These are phyloP conservation scores for Dioscorea zingiberensis DNA, from an alignment of 106 monocot species.

Conservation along the genomic window DNA sequence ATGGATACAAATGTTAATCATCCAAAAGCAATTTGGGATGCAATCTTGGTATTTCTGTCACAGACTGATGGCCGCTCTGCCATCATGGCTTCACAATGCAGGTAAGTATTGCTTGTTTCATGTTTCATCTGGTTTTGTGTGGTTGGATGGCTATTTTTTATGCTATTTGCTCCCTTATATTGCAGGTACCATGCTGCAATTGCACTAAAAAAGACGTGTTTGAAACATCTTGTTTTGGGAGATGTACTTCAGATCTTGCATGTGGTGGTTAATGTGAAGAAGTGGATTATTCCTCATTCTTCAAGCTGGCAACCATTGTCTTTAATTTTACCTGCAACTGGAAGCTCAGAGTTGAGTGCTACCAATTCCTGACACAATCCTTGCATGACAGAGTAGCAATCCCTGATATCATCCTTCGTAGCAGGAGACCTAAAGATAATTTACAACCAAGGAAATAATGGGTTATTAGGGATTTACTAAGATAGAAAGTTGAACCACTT, in stretches of 20 bases:
- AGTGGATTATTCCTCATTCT: slow-evolving; percentile 58
- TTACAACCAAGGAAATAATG: no score
- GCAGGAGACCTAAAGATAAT: no score
- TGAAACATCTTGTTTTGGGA: slow-evolving; percentile 49
- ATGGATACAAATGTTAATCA: slow-evolving; percentile 42
- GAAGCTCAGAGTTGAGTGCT: slow-evolving; percentile 6
- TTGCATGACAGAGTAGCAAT: no score
- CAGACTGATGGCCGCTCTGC: slow-evolving; percentile 22
- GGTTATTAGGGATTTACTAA: no score
- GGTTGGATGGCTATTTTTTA: not conserved
- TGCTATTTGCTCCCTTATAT: not conserved
- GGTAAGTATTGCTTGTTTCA: slow-evolving; percentile 16
- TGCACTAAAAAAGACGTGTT: slow-evolving; percentile 39
- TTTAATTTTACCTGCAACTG: slow-evolving; percentile 6
- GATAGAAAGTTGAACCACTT: no score
- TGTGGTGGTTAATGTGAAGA: slow-evolving; percentile 27
- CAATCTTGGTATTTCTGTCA: slow-evolving; percentile 31
- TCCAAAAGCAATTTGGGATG: slow-evolving; percentile 33
- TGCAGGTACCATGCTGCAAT: slow-evolving; percentile 68
- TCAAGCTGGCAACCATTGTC: slow-evolving; percentile 64
- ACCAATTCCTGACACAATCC: no score
- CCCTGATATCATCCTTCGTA: no score
- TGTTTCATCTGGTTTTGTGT: not conserved
- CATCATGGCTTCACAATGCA: slow-evolving; percentile 43
- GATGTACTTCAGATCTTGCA: slow-evolving; percentile 62